Percentiles rank a stretch among this genome's conserved stretches.
These are phyloP conservation scores for Phialocephala subalpina DNA, from an alignment of 2,329 filamentous ascomycete species.

Conservation along the genomic window DNA sequence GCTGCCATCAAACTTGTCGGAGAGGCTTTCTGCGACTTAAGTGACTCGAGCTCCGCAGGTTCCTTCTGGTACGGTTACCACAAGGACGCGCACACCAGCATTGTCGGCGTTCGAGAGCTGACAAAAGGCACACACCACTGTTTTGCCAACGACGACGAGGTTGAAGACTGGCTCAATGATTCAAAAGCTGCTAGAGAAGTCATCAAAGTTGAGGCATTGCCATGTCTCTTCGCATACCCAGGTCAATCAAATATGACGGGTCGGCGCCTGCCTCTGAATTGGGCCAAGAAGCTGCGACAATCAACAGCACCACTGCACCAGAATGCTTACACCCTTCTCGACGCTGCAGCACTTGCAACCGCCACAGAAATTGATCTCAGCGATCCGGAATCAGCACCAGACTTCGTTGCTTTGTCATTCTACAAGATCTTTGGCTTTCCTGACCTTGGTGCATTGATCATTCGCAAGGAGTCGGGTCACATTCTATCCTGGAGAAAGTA, in stretches of 20 bases:
- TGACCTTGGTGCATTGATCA: conserved; percentile 83
- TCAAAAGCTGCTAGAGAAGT: conserved; percentile 39
- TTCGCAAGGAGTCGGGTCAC: conserved; percentile 73
- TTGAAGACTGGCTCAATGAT: conserved; percentile 68
- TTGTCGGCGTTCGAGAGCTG: conserved; percentile 82
- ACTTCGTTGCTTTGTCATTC: conserved; percentile 86
- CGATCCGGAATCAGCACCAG: conserved; percentile 68
- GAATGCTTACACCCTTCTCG: conserved; percentile 74
- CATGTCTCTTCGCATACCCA: conserved; percentile 73
- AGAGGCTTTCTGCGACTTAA: conserved; percentile 75
- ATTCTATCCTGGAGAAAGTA: conserved; percentile 75
- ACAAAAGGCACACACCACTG: conserved; percentile 69
- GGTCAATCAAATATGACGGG: conserved; percentile 66
- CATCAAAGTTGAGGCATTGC: conserved; percentile 33
- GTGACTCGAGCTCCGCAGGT: conserved; percentile 64
- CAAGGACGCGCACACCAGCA: conserved; percentile 83
- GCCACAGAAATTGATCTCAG: conserved; percentile 79
- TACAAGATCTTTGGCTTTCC: conserved; percentile 98
- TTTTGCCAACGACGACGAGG: conserved; percentile 65
- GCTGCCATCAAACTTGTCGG: conserved; percentile 86
- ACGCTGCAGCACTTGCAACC: conserved; percentile 82
- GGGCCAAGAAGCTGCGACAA: conserved; percentile 62
- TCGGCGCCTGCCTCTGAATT: conserved; percentile 73
- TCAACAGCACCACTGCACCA: conserved; percentile 36
- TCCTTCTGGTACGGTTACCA: conserved; percentile 88